Conservation (phyloP, 2,329 filamentous ascomycete genomes). For the Didymella arachidicola region DNA sequence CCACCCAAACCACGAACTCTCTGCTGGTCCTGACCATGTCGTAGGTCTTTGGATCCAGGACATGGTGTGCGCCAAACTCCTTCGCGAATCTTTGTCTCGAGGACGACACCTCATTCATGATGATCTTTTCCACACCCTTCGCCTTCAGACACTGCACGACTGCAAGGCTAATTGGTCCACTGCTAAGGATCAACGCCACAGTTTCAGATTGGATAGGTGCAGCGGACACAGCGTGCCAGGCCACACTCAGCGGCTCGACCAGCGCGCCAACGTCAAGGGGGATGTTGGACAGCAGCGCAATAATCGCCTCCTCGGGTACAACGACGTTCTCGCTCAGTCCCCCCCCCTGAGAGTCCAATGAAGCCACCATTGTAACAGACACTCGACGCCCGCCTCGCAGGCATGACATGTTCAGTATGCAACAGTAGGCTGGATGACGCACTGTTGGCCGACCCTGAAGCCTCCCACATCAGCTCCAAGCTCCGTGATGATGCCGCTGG, state of each 20-base stretch:
- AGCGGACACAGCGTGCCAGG: slow-evolving; percentile 68
- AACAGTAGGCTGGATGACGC: slow-evolving; percentile 68
- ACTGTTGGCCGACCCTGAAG: slow-evolving; percentile 62
- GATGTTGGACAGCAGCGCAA: slow-evolving; percentile 61
- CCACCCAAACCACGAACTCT: slow-evolving; percentile 60
- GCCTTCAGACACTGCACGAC: slow-evolving; percentile 66
- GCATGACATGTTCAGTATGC: slow-evolving; percentile 64
- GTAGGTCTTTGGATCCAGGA: slow-evolving; percentile 62
- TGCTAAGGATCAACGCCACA: slow-evolving; percentile 65
- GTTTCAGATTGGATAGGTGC: slow-evolving; percentile 57
- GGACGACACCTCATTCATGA: slow-evolving; percentile 64
- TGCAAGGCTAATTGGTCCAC: slow-evolving; percentile 69
- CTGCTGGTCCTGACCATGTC: slow-evolving; percentile 58
- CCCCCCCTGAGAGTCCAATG: slow-evolving; percentile 59
- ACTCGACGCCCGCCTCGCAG: slow-evolving; percentile 63
- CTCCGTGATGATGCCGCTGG: slow-evolving; percentile 66
- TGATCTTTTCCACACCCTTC: slow-evolving; percentile 62
- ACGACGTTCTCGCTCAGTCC: slow-evolving; percentile 65
- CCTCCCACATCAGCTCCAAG: slow-evolving; percentile 60
- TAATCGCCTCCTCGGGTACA: slow-evolving; percentile 58
- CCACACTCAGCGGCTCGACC: slow-evolving; percentile 69
- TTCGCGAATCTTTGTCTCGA: slow-evolving; percentile 61
- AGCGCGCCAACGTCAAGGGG: slow-evolving; percentile 64
- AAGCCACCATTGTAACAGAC: slow-evolving; percentile 66
- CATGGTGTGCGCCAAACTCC: slow-evolving; percentile 63